Evolutionary conservation across 495 filamentous ascomycete genomes (phyloP), one percentile per base, ranked within the genome.

Genomic region (Bacidia gigantensis): DNA sequence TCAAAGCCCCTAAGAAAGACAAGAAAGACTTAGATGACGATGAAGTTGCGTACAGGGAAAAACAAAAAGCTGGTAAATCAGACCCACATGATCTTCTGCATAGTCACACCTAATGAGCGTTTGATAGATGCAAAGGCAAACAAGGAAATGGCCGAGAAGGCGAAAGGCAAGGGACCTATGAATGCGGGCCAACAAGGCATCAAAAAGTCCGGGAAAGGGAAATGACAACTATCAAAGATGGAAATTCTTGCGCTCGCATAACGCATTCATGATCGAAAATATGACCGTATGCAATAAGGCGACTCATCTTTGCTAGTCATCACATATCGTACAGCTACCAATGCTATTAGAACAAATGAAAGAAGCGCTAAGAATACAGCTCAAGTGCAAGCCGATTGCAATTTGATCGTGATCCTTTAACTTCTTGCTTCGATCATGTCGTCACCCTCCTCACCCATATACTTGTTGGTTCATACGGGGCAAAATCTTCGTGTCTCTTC

Each of bases 151-250:
- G 74, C 77, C 24, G 77, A 81, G 44, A 81, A 83, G 67, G 69
- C 70, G 49, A 74, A 76, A 60, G 69, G 70, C 60, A 76, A 76
- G 65, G 74, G 74, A 17, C 76, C 74, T n/a, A 55, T 81, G 71
- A 87, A 86, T 68, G 82, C 80, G 46, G 86, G 86, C 29, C 64
- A 73, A 47, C 85, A 89, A 70, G 85, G 85, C 46, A 92, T 92
- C 72, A 92, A 89, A 80, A 89, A 87, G 73, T 86, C 82, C 26
- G 86, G 86, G 63, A 89, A 92, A n/a, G n/a, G n/a, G 82, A 89
- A 88, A 75, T 87, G 76, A 50, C 1, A 2, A 20, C 14, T 22
- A 14, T 35, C 29, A 35, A 35, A 7, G 29, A 35, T 14, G 14
- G 14, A 35, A 35, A 35, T 5, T 7, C 7, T 35, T 14, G n/a